Evolutionary conservation across 495 filamentous ascomycete genomes (phyloP).

Genomic region (Aspergillus conjunctus): DNA sequence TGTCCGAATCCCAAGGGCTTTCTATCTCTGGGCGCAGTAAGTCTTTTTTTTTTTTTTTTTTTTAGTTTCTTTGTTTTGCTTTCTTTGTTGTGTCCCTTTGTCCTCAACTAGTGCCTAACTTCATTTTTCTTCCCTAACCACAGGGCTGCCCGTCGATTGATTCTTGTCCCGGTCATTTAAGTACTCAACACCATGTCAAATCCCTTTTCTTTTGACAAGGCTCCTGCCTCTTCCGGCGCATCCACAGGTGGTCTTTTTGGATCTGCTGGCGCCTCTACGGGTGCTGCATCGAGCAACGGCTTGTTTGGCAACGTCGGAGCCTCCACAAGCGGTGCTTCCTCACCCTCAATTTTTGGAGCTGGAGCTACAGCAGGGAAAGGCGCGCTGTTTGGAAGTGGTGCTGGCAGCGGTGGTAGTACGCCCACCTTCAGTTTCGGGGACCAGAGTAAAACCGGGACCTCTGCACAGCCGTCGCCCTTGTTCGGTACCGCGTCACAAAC

Average conservation of each 20-base stretch:
- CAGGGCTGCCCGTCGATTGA: slow-evolving; percentile 30
- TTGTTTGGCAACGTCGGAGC: slow-evolving; percentile 52
- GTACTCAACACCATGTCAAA: slow-evolving; percentile 33
- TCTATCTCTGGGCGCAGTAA: slow-evolving; percentile 29
- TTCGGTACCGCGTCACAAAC: slow-evolving; percentile 39
- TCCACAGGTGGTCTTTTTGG: slow-evolving; percentile 45
- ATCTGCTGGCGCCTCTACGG: slow-evolving; percentile 33
- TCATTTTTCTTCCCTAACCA: slow-evolving; percentile 16
- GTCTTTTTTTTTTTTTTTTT: slow-evolving; percentile 12
- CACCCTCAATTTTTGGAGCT: slow-evolving; percentile 41
- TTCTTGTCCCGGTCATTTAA: slow-evolving; percentile 27
- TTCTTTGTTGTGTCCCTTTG: not conserved
- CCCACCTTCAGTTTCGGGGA: slow-evolving; percentile 48
- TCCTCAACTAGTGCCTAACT: slow-evolving; percentile 6
- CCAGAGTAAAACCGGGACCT: slow-evolving; percentile 30
- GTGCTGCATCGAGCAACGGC: slow-evolving; percentile 33
- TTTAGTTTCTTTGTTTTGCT: slow-evolving; percentile 3
- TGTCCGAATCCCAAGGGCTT: not conserved
- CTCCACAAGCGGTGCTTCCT: slow-evolving; percentile 35
- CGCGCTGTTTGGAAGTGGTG: slow-evolving; percentile 39
- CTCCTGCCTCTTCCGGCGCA: slow-evolving; percentile 35
- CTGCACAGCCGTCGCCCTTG: slow-evolving; percentile 30
- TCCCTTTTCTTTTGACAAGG: slow-evolving; percentile 37
- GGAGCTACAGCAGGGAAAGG: slow-evolving; percentile 29
- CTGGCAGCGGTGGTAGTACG: slow-evolving; percentile 28